Base-by-base conservation (phyloP, 148 eudicot species). In the Simmondsia chinensis region DNA sequence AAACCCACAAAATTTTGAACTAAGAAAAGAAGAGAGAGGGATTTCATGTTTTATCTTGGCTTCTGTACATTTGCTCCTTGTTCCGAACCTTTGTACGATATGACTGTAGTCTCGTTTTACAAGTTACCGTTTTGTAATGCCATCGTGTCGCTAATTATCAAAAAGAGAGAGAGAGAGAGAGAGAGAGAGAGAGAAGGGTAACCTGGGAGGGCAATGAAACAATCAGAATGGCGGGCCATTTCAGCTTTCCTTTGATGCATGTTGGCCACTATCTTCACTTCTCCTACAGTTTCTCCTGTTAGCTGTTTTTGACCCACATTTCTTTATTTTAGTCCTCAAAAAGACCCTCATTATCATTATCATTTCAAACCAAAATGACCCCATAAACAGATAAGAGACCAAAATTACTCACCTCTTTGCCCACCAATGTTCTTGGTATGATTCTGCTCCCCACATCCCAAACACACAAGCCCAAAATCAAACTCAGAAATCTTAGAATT, bases 121-220 rank as follows among this genome's bases (percentile, higher is more conserved):
- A n/a, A n/a, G n/a, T n/a, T n/a, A n/a, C n/a, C n/a, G n/a, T n/a
- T n/a, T n/a, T n/a, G n/a, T n/a, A n/a, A n/a, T n/a, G n/a, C n/a
- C n/a, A n/a, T n/a, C n/a, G n/a, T n/a, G n/a, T n/a, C n/a, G n/a
- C n/a, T n/a, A n/a, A n/a, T n/a, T n/a, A n/a, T n/a, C n/a, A n/a
- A n/a, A n/a, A n/a, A n/a, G 13, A 20, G 10, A 18, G 12, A 15
- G 18, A 20, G 7, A 31, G 15, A 37, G 22, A 45, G 19, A 8
- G 27, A 32, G 19, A 43, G 5, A 3, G 21, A 32, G 35, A 31
- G 15, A 60, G 27, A 44, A 25, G 48, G 51, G n/a, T n/a, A n/a
- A 79, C 86, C 93, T 69, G 93, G 93, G 14, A 82, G 70, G 36
- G 93, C 85, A 54, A 77, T 82, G 33, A 77, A 82, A 59, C 85